Evolutionary conservation across 768 basidiomycete genomes (phyloP).

Genomic region (Boletus rubroflammeus): DNA sequence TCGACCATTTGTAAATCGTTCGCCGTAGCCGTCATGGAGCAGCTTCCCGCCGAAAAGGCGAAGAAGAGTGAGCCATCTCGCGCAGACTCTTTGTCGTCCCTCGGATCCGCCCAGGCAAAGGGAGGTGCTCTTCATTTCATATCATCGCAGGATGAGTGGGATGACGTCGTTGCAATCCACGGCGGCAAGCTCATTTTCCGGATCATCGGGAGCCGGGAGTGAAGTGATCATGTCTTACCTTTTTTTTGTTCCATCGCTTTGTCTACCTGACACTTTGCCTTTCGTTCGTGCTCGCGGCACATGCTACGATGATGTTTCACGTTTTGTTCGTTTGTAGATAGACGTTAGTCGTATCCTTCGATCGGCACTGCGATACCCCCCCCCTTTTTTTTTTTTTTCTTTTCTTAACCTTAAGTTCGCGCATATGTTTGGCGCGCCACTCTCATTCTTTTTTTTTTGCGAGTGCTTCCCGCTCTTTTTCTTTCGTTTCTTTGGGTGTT

Average conservation of each 20-base stretch:
- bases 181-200: slow-evolving; percentile 55
- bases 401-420: not conserved
- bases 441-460: not conserved
- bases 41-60: slow-evolving; percentile 20
- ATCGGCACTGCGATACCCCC: not conserved
- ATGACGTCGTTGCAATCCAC: slow-evolving; percentile 40
- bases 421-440: slow-evolving; percentile 3
- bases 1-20: slow-evolving; percentile 53
- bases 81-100: slow-evolving; percentile 34
- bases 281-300: slow-evolving; percentile 4
- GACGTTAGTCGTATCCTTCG: not conserved
- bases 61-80: slow-evolving; percentile 24
- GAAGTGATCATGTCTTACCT: not conserved
- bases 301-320: slow-evolving; percentile 5
- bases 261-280: not conserved
- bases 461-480: not conserved
- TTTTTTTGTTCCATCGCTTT: not conserved
- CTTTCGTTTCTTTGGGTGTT: not conserved
- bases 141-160: slow-evolving; percentile 59
- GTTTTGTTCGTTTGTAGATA: not conserved
- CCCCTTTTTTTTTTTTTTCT: no score
- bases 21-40: slow-evolving; percentile 50
- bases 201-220: slow-evolving; percentile 37
- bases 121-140: slow-evolving; percentile 41
- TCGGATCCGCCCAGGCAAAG: slow-evolving; percentile 22